A percentile compares a stretch with the other conserved stretches of the same genome.
Conservation (phyloP, 345 rosid species). For the Rhizophora mangle region DNA sequence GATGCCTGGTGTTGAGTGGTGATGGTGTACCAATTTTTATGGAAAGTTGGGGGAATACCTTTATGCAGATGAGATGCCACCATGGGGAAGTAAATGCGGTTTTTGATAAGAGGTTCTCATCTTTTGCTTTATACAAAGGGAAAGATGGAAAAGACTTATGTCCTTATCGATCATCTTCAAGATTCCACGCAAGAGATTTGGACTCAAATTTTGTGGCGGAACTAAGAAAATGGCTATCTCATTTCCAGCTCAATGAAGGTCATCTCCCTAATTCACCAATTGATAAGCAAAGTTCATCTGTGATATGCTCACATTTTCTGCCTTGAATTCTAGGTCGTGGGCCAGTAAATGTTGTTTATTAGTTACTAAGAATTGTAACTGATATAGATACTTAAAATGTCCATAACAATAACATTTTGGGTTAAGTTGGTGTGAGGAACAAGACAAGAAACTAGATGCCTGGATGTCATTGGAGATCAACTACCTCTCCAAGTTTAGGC, state of each 20-base stretch:
- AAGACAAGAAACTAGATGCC: no score
- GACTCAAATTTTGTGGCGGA: slow-evolving; percentile 42
- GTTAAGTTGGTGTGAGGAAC: not conserved
- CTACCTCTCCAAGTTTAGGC: no score
- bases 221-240: slow-evolving; percentile 46
- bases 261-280: not conserved
- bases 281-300: not conserved
- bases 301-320: not conserved
- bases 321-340: not conserved
- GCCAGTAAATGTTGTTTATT: no score
- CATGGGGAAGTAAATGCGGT: slow-evolving; percentile 47
- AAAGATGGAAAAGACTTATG: slow-evolving; percentile 33
- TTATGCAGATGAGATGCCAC: slow-evolving; percentile 48
- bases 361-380: no score
- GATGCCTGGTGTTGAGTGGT: no score
- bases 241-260: slow-evolving; percentile 45
- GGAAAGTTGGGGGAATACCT: not conserved
- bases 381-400: not conserved
- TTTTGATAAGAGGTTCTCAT: slow-evolving; percentile 50
- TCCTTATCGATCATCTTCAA: slow-evolving; percentile 59
- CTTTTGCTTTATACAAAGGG: slow-evolving; percentile 65
- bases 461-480: no score
- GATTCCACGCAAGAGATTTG: slow-evolving; percentile 41
- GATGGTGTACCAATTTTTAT: not conserved
- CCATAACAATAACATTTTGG: not conserved